Evolutionary conservation across 2,329 filamentous ascomycete species (phyloP), one percentile per base, ranked within the genome.

Genomic region (Colletotrichum tropicale): DNA sequence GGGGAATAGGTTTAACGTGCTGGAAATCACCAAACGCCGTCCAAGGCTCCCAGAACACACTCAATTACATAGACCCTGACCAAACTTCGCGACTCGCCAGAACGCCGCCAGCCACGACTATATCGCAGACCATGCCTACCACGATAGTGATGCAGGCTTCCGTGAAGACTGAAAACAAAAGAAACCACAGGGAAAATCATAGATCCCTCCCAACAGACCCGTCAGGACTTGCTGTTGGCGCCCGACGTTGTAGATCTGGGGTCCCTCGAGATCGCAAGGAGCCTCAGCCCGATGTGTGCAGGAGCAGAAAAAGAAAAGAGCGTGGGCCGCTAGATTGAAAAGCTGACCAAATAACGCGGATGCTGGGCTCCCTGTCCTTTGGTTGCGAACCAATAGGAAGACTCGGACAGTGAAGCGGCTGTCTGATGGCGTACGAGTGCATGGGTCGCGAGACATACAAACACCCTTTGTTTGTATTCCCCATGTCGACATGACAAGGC

Each of bases 171-270:
- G 21, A 64, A 72, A 58, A 21, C 36, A 36, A 64, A 13, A 16
- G 52, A 55, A 67, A 21, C 8, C 18, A 32, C 26, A 15, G 18
- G 43, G 13, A 73, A 6, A 60, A 26, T 30, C 38, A 43, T 28
- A 56, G 32, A 52, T 10, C 24, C 32, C 32, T 5, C n/a, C 66
- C 48, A 43, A 61, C 21, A 30, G 13, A 43, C 10, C 10, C 43
- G 58, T 48, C 58, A 36, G 18, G 26, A 28, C 18, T n/a, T 12
- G 62, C 9, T 62, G 28, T 32, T 18, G 32, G 62, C 62, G 62
- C 73, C 69, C 68, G 55, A 72, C 38, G 62, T 72, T 75, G 56
- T 56, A 75, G 69, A 75, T 75, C 68, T 28, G 38, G 62, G 68
- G 73, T 36, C 38, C 38, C 36, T 66, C 38, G 32, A 55, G 56